phyloP scores from a whole-genome alignment of 139 green algal species.

The Mychonastes homosphaera region DNA sequence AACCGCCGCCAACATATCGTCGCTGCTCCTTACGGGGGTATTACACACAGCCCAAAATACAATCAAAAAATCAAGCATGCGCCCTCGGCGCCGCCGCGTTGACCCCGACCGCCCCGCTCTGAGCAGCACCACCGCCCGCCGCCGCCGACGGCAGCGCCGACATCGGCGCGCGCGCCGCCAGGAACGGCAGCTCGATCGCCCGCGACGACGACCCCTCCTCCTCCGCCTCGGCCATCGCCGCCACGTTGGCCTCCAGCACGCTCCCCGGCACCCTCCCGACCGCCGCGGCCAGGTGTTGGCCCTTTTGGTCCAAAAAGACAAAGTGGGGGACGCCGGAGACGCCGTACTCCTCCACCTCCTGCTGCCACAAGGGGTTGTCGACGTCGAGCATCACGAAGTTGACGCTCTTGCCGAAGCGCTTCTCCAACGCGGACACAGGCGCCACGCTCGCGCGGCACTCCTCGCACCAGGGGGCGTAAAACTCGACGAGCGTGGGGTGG shows the following conservation, averaged over 20 bases:
- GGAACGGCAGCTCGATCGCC: slow-evolving; percentile 32
- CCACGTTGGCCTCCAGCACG: slow-evolving; percentile 54
- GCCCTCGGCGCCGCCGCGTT: slow-evolving; percentile 26
- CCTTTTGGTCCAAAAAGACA: slow-evolving; percentile 74
- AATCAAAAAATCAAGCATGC: slow-evolving; percentile 24
- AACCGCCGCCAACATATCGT: no score
- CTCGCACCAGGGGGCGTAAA: slow-evolving; percentile 91
- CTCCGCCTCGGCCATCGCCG: slow-evolving; percentile 32
- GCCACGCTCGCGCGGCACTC: slow-evolving; percentile 76
- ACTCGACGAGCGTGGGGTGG: slow-evolving; percentile 83
- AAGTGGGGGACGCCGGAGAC: slow-evolving; percentile 91
- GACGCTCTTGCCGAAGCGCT: slow-evolving; percentile 59
- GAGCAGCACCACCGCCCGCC: not conserved
- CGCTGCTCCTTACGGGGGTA: no score
- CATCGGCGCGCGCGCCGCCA: slow-evolving; percentile 15
- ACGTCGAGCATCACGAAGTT: slow-evolving; percentile 99
- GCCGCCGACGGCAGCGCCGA: slow-evolving; percentile 23
- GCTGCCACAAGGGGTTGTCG: slow-evolving; percentile 89
- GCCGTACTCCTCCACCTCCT: slow-evolving; percentile 58
- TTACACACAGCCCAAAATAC: not conserved
- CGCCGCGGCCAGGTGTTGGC: slow-evolving; percentile 55
- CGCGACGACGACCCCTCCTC: no score
- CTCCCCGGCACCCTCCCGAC: slow-evolving; percentile 70
- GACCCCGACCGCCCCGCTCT: slow-evolving; percentile 4
- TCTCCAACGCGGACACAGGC: slow-evolving; percentile 54